These are phyloP conservation scores for Sequoia sempervirens DNA, from an alignment of 75 land plant species.

Conservation along the genomic window DNA sequence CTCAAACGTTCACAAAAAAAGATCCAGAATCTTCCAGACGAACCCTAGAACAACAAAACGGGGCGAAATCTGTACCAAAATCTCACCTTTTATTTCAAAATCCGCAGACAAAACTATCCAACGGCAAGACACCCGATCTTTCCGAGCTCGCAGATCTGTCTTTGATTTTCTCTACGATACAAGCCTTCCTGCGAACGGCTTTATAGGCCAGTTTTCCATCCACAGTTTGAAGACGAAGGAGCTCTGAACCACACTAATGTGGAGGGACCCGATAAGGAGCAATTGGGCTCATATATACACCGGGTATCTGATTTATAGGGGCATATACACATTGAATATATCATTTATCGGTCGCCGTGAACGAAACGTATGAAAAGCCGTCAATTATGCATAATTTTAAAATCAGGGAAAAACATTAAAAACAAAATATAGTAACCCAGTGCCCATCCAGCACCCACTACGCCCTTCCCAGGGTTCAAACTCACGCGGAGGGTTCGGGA, in stretches of 20 bases:
- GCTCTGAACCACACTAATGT: not conserved
- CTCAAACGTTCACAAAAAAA: not conserved
- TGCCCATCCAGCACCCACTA: not conserved
- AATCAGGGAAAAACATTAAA: not conserved
- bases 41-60: not conserved
- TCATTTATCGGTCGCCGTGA: not conserved
- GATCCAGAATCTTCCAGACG: not conserved
- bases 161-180: not conserved
- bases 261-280: not conserved
- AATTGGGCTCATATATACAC: not conserved
- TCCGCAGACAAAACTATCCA: not conserved
- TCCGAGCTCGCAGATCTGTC: not conserved
- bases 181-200: not conserved
- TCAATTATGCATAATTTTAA: not conserved
- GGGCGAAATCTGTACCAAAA: slow-evolving; percentile 5
- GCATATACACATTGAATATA: not conserved
- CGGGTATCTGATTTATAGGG: not conserved
- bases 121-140: not conserved
- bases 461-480: not conserved
- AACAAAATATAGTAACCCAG: not conserved
- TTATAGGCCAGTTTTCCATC: not conserved
- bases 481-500: not conserved
- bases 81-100: not conserved
- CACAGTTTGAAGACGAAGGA: slow-evolving; percentile 10
- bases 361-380: not conserved